These are phyloP conservation scores for Cylindrodendrum hubeiense DNA, from an alignment of 2,329 filamentous ascomycete species.

Conservation along the genomic window DNA sequence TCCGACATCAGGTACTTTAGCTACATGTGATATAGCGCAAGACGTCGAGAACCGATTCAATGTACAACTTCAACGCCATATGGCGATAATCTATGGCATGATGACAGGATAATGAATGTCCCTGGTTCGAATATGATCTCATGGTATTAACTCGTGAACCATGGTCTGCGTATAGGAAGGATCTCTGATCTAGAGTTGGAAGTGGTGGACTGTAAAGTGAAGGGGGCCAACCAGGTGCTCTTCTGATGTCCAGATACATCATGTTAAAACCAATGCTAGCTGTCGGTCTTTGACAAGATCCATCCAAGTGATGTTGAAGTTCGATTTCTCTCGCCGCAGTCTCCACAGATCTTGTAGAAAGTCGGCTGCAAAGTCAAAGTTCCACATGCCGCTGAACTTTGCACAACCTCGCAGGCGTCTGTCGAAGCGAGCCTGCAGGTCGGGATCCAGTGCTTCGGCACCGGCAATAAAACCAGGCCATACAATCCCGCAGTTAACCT, in stretches of 20 bases:
- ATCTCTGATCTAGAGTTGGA: too few relatives aligned
- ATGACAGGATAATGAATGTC: too few relatives aligned
- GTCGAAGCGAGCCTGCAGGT: constrained; percentile 1
- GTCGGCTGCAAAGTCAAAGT: constrained; percentile 9
- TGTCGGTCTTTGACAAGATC: constrained; percentile 4
- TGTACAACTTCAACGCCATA: too few relatives aligned
- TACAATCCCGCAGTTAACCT: constrained; percentile 1
- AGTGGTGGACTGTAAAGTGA: neutral
- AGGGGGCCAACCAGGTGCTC: neutral
- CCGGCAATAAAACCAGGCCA: constrained; percentile 13
- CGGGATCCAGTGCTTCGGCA: constrained; percentile 1
- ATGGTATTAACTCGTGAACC: too few relatives aligned
- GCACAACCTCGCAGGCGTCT: neutral
- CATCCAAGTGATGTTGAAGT: constrained; percentile 7
- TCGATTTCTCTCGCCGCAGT: neutral
- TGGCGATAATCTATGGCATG: too few relatives aligned
- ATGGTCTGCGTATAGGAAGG: too few relatives aligned
- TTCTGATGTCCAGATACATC: neutral
- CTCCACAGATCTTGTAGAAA: constrained; percentile 10
- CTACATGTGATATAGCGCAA: too few relatives aligned
- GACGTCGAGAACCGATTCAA: too few relatives aligned
- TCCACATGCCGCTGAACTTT: constrained; percentile 5
- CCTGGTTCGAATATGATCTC: too few relatives aligned
- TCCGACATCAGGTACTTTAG: too few relatives aligned
- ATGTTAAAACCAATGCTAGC: constrained; percentile 1